Base-by-base conservation (phyloP, 2,329 filamentous ascomycete species). In the Aspergillus quadricinctus region DNA sequence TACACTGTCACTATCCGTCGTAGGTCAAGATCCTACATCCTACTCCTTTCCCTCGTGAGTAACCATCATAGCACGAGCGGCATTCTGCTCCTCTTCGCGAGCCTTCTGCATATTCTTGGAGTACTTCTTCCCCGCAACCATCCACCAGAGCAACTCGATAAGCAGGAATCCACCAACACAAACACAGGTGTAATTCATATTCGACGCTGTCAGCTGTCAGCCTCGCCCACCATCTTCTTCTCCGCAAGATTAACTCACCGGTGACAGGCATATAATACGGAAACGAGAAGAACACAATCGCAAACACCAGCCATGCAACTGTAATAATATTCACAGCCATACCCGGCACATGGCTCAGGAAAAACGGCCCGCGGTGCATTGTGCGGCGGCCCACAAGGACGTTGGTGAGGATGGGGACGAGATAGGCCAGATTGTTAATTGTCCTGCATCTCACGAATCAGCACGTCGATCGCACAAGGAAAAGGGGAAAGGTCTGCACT, bases 51-150 rank as follows among this genome's bases (percentile, higher is more conserved):
- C 53, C 17, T 50, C 52, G 17, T n/a, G 35, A 49, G 54, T 49
- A n/a, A 61, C 59, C 53, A 62, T 51, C 49, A 63, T 50, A n/a
- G 57, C 49, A 21, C 48, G 43, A 10, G 58, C 48, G 23, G 55
- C 57, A 48, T 58, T 58, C 19, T 57, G 28, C 19, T 95, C 72
- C 79, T 96, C 59, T 90, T 95, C 74, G 48, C 57, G 62, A 8
- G 64, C 66, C 51, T 73, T 71, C 23, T 69, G 66, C 61, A 78
- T 76, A 40, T 65, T 70, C 53, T 68, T 64, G 4, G 72, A 74
- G 43, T 77, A 79, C 25, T 65, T 64, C 49, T 66, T 69, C 4
- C 76, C 73, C 1, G 69, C 75, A 52, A 77, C 68, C n/a, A 77
- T 51, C 76, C 77, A 80, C 77, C 77, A 79, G 0, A 56, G 59